Conservation (phyloP, 352 stramenopile species). For the Pythium sp. region DNA sequence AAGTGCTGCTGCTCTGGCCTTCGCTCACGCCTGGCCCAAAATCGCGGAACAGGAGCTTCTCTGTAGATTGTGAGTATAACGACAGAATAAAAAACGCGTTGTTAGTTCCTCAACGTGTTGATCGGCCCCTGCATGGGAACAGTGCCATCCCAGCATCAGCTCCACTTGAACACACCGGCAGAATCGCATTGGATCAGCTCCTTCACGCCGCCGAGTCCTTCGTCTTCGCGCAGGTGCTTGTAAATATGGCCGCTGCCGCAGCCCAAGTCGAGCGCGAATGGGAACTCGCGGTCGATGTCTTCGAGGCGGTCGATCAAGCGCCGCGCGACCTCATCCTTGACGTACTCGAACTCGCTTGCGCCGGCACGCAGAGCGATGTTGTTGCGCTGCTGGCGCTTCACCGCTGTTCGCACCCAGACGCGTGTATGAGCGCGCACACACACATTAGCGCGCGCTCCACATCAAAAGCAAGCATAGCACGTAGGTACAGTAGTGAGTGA, state of each 20-base stretch:
- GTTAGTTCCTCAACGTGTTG: too few species aligned
- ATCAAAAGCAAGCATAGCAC: not conserved
- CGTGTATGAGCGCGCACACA: not conserved
- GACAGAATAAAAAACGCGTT: not conserved
- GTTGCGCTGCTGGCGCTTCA: conserved; percentile 82
- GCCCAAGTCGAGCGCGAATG: conserved; percentile 73
- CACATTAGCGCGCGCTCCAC: not conserved
- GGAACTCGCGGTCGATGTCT: conserved; percentile 83
- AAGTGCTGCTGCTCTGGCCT: not conserved
- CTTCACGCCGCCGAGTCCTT: conserved; percentile 70
- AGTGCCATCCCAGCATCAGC: too few species aligned
- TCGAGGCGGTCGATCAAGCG: conserved; percentile 79
- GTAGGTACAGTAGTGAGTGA: not conserved
- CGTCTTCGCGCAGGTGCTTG: conserved; percentile 73
- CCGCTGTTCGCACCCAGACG: conserved; percentile 26
- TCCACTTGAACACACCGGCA: conserved; percentile 31
- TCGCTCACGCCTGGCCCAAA: conserved; percentile 7
- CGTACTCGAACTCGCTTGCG: conserved; percentile 78
- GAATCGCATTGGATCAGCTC: conserved; percentile 78
- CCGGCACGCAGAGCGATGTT: conserved; percentile 60
- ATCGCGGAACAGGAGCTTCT: conserved; percentile 75
- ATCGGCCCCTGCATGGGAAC: too few species aligned
- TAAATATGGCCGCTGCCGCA: conserved; percentile 81
- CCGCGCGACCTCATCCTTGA: conserved; percentile 84
- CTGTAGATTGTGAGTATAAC: conserved; percentile 11